Evolutionary conservation across 495 filamentous ascomycete species (phyloP), one percentile per base, ranked within the genome.

Genomic region (Lepraria neglecta): DNA sequence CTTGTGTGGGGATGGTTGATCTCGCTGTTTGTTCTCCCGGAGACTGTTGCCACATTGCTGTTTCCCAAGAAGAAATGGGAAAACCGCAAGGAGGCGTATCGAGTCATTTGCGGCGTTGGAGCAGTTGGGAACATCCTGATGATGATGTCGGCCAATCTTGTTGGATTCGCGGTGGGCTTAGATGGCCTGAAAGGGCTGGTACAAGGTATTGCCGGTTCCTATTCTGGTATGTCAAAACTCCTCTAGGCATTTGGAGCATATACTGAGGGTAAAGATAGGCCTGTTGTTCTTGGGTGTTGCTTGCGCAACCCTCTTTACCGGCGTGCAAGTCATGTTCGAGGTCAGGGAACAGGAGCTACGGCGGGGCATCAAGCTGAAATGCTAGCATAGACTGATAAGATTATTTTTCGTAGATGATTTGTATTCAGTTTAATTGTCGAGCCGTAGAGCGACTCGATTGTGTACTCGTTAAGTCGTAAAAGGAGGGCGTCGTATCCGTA

Each of bases 1-100:
- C 81, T 99, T 15, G 86, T 94, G 69, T 99, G 94, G 94, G 91
- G 94, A 15, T 99, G 94, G 94, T 77, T 99, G 54, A 82, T 97
- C 47, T 90, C 92, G 4, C 73, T 97, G 12, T 99, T 99, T 74
- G 87, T 99, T 69, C 70, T 97, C 28, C 94, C 94, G 0, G 95
- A 97, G 71, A 78, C 92, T 51, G 71, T 90, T 15, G 90, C 84
- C 9, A 74, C 78, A 0, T 75, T 82, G 45, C 35, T 90, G 3
- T 95, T 97, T 74, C 90, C 91, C 1, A 77, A 77, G 24, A 68
- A 74, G 19, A 82, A 81, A 58, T 97, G 87, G 83, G 82, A 84
- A 61, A 74, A 77, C 11, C 74, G 77, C 2, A 88, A 86, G 21
- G 86, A 82, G 35, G 68, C 79, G 2, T 96, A 96, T 72, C 78